Percentiles rank a stretch among this genome's conserved stretches.
These are phyloP conservation scores for Gyromitra esculenta DNA, from an alignment of 2,329 filamentous ascomycete genomes.

Conservation along the genomic window DNA sequence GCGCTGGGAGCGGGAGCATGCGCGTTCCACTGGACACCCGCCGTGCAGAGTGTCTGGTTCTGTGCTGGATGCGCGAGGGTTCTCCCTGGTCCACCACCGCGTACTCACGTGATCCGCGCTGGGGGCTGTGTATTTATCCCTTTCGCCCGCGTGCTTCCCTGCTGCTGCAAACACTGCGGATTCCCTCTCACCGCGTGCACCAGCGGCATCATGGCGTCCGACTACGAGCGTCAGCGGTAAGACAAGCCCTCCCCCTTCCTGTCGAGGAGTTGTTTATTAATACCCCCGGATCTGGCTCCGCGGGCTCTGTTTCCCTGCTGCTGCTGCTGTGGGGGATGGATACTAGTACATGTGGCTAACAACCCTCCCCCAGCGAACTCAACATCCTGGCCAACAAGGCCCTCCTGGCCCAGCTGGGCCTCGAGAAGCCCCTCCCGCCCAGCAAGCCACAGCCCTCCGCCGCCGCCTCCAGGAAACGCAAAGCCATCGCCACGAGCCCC, in stretches of 20 bases:
- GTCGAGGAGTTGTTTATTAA: background rate
- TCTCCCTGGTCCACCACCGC: background rate
- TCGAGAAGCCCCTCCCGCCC: conserved; percentile 37
- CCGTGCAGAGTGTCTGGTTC: too few relatives aligned
- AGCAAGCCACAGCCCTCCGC: background rate
- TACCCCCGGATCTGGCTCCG: background rate
- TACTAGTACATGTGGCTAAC: background rate
- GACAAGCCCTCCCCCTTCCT: background rate
- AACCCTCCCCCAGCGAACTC: conserved; percentile 25
- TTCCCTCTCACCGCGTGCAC: too few relatives aligned
- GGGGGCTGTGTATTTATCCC: background rate
- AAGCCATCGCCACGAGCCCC: background rate
- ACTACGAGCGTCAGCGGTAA: conserved; percentile 20
- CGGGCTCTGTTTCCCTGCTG: background rate
- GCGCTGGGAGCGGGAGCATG: too few relatives aligned
- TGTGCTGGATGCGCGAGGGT: background rate
- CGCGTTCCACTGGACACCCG: too few relatives aligned
- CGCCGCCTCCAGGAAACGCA: conserved; percentile 25
- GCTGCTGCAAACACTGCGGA: background rate
- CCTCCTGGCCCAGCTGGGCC: conserved; percentile 38
- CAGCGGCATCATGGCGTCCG: background rate
- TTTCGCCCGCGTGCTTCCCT: background rate
- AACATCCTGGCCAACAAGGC: conserved; percentile 44
- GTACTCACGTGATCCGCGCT: background rate
- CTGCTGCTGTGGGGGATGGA: background rate